Evolutionary conservation across 768 basidiomycete species (phyloP).

Genomic region (Russula ochroleuca): DNA sequence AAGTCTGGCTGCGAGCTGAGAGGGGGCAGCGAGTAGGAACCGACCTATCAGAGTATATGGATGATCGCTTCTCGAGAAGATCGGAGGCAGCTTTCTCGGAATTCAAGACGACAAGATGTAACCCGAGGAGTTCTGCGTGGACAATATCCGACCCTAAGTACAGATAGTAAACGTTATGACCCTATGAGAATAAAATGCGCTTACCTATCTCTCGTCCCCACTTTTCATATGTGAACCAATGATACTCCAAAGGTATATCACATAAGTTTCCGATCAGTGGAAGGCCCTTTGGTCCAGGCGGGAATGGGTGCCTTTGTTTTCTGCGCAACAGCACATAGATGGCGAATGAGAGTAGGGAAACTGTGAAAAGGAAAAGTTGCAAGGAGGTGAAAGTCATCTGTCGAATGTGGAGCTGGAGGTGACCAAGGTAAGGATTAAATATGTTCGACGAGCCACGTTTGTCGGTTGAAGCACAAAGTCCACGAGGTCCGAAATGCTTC

Average conservation of each 20-base stretch:
- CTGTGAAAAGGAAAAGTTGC: too few species aligned
- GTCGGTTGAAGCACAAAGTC: too few species aligned
- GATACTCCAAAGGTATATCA: constrained; percentile 26
- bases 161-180: too few species aligned
- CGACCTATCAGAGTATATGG: constrained; percentile 35
- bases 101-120: constrained; percentile 32
- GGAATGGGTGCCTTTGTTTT: constrained; percentile 3
- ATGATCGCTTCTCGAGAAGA: constrained; percentile 34
- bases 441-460: too few species aligned
- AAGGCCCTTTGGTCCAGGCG: constrained; percentile 28
- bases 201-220: constrained; percentile 29
- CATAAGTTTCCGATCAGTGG: constrained; percentile 29
- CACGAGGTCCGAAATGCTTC: too few species aligned
- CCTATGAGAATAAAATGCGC: too few species aligned
- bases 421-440: too few species aligned
- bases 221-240: constrained; percentile 24
- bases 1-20: not conserved
- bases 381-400: too few species aligned
- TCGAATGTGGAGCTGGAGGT: too few species aligned
- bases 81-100: constrained; percentile 32
- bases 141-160: constrained; percentile 29
- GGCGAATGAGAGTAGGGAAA: too few species aligned
- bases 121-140: constrained; percentile 30
- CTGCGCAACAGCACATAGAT: too few species aligned
- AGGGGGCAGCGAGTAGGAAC: not conserved